Conservation (phyloP, 768 basidiomycete genomes). For the Wakefieldia striispora region DNA sequence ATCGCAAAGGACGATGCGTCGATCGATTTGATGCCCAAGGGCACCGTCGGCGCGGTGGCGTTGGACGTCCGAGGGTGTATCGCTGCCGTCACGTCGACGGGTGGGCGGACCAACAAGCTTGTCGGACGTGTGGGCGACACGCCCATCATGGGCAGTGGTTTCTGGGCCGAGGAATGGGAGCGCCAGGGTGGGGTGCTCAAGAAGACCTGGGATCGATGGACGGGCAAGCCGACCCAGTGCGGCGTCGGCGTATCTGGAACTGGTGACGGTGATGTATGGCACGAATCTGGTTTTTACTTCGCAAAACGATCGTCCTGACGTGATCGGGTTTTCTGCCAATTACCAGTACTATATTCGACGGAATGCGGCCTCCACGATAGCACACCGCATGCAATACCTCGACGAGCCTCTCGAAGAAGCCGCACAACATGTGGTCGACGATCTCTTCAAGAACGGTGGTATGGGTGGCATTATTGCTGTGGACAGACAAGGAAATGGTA, state of each 20-base stretch:
- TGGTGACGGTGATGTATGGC: constrained; percentile 77
- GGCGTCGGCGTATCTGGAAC: constrained; percentile 82
- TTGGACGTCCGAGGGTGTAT: constrained; percentile 75
- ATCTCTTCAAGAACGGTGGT: constrained; percentile 58
- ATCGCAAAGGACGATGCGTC: constrained; percentile 14
- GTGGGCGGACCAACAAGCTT: constrained; percentile 80
- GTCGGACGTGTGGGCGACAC: constrained; percentile 85
- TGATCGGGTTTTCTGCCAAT: background rate
- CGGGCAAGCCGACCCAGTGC: constrained; percentile 29
- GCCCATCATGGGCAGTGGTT: constrained; percentile 72
- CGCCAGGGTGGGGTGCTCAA: constrained; percentile 31
- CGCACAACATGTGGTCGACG: constrained; percentile 51
- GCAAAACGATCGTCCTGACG: constrained; percentile 2
- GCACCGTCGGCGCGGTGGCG: constrained; percentile 85
- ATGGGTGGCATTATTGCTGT: constrained; percentile 75
- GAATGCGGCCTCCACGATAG: constrained; percentile 63
- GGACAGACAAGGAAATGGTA: constrained; percentile 68
- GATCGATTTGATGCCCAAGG: constrained; percentile 63
- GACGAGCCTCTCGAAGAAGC: constrained; percentile 58
- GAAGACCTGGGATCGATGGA: constrained; percentile 40
- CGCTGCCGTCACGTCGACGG: constrained; percentile 72
- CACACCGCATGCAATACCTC: constrained; percentile 60
- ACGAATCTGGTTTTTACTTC: background rate
- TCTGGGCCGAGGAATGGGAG: constrained; percentile 83
- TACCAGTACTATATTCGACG: constrained; percentile 74